Evolutionary conservation across 257 asterid genomes (phyloP).

Genomic region (Sherardia arvensis): DNA sequence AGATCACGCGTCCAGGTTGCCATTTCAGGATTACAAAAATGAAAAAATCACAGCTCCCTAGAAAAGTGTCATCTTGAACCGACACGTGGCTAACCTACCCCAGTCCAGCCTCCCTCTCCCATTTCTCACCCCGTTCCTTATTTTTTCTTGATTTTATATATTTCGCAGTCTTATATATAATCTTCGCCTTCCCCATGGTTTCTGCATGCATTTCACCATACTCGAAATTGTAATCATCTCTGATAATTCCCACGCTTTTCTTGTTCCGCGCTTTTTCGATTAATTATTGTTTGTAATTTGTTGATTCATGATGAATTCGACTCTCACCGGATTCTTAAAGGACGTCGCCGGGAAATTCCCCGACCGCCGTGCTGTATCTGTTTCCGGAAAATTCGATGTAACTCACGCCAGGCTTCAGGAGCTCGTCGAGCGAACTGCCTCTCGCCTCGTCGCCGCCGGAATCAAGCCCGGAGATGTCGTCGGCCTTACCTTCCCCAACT

Average conservation of each 20-base stretch:
- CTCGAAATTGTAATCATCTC: neutral
- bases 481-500: slow-evolving; percentile 89
- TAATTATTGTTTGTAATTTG: neutral
- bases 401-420: slow-evolving; percentile 49
- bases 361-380: slow-evolving; percentile 54
- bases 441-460: slow-evolving; percentile 67
- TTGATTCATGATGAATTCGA: slow-evolving; percentile 32
- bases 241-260: neutral
- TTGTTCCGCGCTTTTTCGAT: neutral
- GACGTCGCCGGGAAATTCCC: slow-evolving; percentile 55
- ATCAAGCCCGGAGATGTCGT: slow-evolving; percentile 67
- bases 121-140: neutral
- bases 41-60: neutral
- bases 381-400: slow-evolving; percentile 61
- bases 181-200: neutral
- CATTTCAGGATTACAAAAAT: slow-evolving; percentile 1
- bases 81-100: slow-evolving; percentile 11
- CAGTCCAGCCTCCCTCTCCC: slow-evolving; percentile 4
- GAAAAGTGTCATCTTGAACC: neutral
- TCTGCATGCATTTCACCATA: slow-evolving; percentile 2
- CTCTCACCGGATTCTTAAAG: slow-evolving; percentile 55
- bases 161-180: neutral
- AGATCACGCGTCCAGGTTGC: slow-evolving; percentile 1
- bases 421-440: slow-evolving; percentile 61
- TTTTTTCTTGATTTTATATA: neutral